A percentile compares a stretch with the other conserved stretches of the same genome.
These are phyloP conservation scores for Sordariomycetes sp. DNA, from an alignment of 2,329 filamentous ascomycete species.

Conservation along the genomic window DNA sequence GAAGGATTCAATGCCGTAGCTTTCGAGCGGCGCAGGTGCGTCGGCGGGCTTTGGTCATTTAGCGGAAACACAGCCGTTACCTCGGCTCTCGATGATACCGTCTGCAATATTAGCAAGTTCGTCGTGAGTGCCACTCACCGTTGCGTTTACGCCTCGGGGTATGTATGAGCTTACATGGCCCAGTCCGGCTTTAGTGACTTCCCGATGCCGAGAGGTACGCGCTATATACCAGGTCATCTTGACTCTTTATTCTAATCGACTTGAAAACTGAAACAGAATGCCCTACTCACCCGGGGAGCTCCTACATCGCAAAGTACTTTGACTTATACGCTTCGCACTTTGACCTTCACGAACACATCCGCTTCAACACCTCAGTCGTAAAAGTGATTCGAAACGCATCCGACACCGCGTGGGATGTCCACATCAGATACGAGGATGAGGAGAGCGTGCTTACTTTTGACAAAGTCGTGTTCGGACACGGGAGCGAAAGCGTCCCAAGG, in stretches of 20 bases:
- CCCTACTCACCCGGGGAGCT: no score
- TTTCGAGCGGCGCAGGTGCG: conserved; percentile 24
- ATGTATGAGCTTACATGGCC: conserved; percentile 25
- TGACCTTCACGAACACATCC: conserved; percentile 20
- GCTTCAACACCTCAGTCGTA: conserved; percentile 19
- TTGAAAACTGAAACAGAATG: no score
- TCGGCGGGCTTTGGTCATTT: conserved; percentile 33
- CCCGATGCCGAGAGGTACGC: conserved; percentile 27
- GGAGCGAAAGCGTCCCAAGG: conserved; percentile 17
- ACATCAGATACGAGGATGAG: conserved; percentile 14
- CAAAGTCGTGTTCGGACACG: conserved; percentile 19
- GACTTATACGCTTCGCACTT: conserved; percentile 14
- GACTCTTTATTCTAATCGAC: no score
- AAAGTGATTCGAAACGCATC: conserved; percentile 15
- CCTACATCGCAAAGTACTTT: no score
- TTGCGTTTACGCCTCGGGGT: conserved; percentile 12
- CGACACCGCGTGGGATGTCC: conserved; percentile 20
- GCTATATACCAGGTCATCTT: conserved; percentile 15
- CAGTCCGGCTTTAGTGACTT: conserved; percentile 28
- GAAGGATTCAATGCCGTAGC: conserved; percentile 29
- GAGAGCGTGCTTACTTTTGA: conserved; percentile 16
- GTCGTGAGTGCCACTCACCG: conserved; percentile 11
- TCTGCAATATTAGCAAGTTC: conserved; percentile 5
- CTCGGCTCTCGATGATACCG: conserved; percentile 14
- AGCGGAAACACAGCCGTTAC: conserved; percentile 22